Conservation (phyloP, 2,329 filamentous ascomycete genomes). For the Diaporthe australafricana region DNA sequence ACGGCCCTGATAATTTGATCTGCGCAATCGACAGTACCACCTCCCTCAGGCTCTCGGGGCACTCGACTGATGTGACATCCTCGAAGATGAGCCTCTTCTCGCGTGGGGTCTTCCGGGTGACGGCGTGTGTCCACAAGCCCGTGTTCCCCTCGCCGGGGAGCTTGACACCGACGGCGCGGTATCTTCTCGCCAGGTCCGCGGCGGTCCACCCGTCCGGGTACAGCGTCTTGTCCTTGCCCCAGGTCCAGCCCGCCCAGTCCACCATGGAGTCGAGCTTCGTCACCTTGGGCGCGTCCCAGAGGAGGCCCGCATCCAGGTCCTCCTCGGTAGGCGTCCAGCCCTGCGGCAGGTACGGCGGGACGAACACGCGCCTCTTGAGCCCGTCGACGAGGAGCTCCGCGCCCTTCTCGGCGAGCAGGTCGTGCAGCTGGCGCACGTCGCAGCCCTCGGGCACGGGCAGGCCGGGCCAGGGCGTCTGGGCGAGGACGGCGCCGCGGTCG, state of each 20-base stretch:
- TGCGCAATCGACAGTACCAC: constrained; percentile 8
- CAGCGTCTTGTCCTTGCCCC: constrained; percentile 18
- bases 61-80: constrained; percentile 44
- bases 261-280: constrained; percentile 72
- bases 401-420: constrained; percentile 70
- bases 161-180: constrained; percentile 62
- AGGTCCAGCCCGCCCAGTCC: constrained; percentile 58
- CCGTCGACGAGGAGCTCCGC: constrained; percentile 77
- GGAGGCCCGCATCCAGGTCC: constrained; percentile 42
- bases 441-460: constrained; percentile 60
- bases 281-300: constrained; percentile 78
- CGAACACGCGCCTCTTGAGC: constrained; percentile 72
- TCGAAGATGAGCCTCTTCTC: constrained; percentile 55
- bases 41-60: constrained; percentile 29
- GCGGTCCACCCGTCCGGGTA: constrained; percentile 54
- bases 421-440: constrained; percentile 61
- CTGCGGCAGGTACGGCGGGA: constrained; percentile 61
- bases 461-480: constrained; percentile 72
- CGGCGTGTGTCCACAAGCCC: constrained; percentile 40
- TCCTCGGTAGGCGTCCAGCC: constrained; percentile 41
- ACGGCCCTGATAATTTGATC: constrained; percentile 3
- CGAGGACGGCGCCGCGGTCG: constrained; percentile 81
- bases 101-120: constrained; percentile 32
- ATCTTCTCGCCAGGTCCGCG: constrained; percentile 65
- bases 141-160: constrained; percentile 49